These are phyloP conservation scores for Globisporangium heterothallicum DNA, from an alignment of 352 stramenopile genomes.

Conservation along the genomic window DNA sequence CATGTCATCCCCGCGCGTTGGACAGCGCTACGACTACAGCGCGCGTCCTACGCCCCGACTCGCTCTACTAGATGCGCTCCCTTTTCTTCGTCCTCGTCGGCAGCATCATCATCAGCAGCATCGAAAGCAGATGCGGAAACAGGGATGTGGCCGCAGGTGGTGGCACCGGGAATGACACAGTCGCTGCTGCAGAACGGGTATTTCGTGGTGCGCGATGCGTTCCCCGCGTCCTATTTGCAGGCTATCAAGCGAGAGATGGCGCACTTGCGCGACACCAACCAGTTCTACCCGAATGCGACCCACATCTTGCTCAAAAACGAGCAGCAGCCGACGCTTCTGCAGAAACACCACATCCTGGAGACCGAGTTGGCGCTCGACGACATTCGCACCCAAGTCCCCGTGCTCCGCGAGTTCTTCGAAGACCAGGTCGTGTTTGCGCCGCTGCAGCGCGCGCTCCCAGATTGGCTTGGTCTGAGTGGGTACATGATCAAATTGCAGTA, in stretches of 20 bases:
- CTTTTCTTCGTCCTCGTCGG: not conserved
- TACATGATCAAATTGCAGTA: conserved; percentile 81
- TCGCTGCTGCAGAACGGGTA: conserved; percentile 47
- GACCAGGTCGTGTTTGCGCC: conserved; percentile 43
- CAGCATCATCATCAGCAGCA: not conserved
- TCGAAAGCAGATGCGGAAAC: conserved; percentile 1
- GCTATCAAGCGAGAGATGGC: conserved; percentile 53
- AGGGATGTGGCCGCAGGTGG: conserved; percentile 20
- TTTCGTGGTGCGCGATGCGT: conserved; percentile 41
- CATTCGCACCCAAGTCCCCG: conserved; percentile 28
- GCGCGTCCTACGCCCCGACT: too few relatives aligned
- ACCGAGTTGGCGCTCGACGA: conserved; percentile 63
- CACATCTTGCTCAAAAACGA: conserved; percentile 53
- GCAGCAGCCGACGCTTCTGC: conserved; percentile 35
- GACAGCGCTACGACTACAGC: too few relatives aligned
- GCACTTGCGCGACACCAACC: conserved; percentile 23
- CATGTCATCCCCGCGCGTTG: too few relatives aligned
- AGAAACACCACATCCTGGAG: conserved; percentile 80
- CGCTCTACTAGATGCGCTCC: too few relatives aligned
- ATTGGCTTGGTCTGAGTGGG: conserved; percentile 36
- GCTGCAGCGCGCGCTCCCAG: conserved; percentile 24
- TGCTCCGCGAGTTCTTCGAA: conserved; percentile 57
- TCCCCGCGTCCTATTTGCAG: conserved; percentile 37
- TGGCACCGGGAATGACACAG: conserved; percentile 22
- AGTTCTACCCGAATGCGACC: conserved; percentile 76